A percentile compares a stretch with the other conserved stretches of the same genome.
Evolutionary conservation across 257 asterid species (phyloP).

Genomic region (Gentiana macrophylla): DNA sequence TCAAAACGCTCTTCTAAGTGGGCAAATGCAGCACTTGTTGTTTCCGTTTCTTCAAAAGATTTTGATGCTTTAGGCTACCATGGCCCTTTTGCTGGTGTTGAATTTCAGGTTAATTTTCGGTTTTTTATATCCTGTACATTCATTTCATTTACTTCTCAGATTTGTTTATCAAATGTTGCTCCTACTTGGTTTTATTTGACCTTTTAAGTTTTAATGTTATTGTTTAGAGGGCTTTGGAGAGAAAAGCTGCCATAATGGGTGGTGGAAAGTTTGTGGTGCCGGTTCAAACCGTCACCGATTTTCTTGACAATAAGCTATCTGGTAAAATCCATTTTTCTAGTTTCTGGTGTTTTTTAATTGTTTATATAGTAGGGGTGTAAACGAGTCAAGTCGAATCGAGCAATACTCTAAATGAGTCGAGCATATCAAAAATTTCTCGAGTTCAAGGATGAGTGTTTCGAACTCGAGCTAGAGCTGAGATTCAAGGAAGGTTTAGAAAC

Average conservation of each 20-base stretch:
- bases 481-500: no score
- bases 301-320: slow-evolving; percentile 51
- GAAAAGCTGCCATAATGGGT: slow-evolving; percentile 75
- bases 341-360: background rate
- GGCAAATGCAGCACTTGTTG: slow-evolving; percentile 97
- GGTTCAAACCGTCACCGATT: slow-evolving; percentile 70
- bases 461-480: no score
- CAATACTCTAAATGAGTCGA: no score
- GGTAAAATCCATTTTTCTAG: slow-evolving; percentile 24
- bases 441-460: no score
- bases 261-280: slow-evolving; percentile 95
- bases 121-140: background rate
- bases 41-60: slow-evolving; percentile 63
- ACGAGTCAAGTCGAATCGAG: no score
- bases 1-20: slow-evolving; percentile 84
- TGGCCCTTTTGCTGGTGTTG: slow-evolving; percentile 92
- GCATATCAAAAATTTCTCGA: no score
- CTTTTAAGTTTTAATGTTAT: slow-evolving; percentile 1
- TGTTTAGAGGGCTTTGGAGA: slow-evolving; percentile 56
- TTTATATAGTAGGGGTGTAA: no score
- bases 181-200: background rate
- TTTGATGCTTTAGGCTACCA: slow-evolving; percentile 42
- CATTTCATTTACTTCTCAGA: slow-evolving; percentile 1
- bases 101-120: slow-evolving; percentile 58
- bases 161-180: background rate